Evolutionary conservation across 257 asterid species (phyloP), one percentile per base, ranked within the genome.

Genomic region (Marsdenia floribunda): DNA sequence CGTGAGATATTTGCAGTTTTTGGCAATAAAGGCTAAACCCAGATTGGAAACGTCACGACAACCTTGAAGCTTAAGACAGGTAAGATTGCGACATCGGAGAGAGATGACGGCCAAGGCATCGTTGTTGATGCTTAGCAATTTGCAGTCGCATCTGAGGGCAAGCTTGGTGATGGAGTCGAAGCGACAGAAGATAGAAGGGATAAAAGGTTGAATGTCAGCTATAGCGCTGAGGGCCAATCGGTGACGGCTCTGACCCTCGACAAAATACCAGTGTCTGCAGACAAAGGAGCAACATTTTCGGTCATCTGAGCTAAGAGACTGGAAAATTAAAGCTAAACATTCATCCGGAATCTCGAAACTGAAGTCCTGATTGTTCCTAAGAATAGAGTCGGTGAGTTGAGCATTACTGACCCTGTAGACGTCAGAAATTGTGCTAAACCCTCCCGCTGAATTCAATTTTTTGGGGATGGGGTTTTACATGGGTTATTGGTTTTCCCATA

Each of bases 231-330:
- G 90, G 10, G 93, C 72, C 15, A 90, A 85, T 42, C 97, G 93
- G 68, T 87, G 86, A 42, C 90, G 97, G 80, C 87, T 88, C 82
- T 87, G 88, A 10, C 97, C 97, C 24, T 92, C 97, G 13, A 87
- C 91, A 71, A 74, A 21, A 58, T 85, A 73, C 97, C 97, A 92
- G 24, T 95, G 83, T 37, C 79, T 85, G 85, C 93, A 90, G 26
- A 90, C 97, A 22, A 84, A 67, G 64, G 97, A 88, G 76, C 90
- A 86, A 6, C 84, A 81, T 50, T 86, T 90, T 33, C 93, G 78
- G 83, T 92, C 96, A 52, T 85, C 90, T 80, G 96, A 86, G 83
- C 87, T 84, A n/a, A 92, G 82, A 70, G 78, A 83, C 77, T 87
- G 94, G 60, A 91, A 91, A n/a, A 91, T 85, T 47, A 88, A 71